These are phyloP conservation scores for Ogataea trehalophila DNA, from an alignment of 805 yeast genomes.

Conservation along the genomic window DNA sequence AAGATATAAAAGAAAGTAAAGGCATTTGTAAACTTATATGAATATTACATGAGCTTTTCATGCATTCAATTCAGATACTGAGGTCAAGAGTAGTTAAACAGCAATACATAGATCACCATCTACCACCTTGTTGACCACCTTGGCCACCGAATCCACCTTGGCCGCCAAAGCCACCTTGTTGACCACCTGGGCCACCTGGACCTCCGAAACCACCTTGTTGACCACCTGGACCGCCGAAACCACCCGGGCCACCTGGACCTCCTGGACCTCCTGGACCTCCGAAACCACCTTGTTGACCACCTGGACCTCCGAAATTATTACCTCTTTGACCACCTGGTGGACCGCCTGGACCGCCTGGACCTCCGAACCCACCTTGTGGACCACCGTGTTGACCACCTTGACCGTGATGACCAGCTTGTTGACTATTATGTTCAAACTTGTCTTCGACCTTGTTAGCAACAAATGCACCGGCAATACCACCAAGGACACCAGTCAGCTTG, in stretches of 20 bases:
- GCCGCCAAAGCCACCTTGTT: conserved; percentile 21
- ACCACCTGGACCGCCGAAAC: conserved; percentile 15
- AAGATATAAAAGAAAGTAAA: not conserved
- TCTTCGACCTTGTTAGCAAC: conserved; percentile 48
- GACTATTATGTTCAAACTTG: conserved; percentile 25
- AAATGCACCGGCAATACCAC: conserved; percentile 53
- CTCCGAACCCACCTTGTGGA: conserved; percentile 1
- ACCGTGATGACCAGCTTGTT: conserved; percentile 13
- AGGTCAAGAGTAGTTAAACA: not conserved
- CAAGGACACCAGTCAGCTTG: conserved; percentile 42
- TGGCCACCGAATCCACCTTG: conserved; percentile 10
- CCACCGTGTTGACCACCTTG: conserved; percentile 13
- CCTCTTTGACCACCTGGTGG: conserved; percentile 4
- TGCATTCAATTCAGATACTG: no score
- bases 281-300: conserved; percentile 5
- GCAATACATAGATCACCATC: conserved; percentile 2
- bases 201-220: conserved; percentile 17
- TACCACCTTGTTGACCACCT: conserved; percentile 20
- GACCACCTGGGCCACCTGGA: conserved; percentile 12
- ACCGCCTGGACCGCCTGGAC: no score
- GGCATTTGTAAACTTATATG: not conserved
- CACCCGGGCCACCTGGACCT: conserved; percentile 13
- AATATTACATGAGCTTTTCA: no score
- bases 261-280: not conserved
- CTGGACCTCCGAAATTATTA: conserved; percentile 5